These are phyloP conservation scores for Eruca vesicaria DNA, from an alignment of 441 rosid species.

Conservation along the genomic window DNA sequence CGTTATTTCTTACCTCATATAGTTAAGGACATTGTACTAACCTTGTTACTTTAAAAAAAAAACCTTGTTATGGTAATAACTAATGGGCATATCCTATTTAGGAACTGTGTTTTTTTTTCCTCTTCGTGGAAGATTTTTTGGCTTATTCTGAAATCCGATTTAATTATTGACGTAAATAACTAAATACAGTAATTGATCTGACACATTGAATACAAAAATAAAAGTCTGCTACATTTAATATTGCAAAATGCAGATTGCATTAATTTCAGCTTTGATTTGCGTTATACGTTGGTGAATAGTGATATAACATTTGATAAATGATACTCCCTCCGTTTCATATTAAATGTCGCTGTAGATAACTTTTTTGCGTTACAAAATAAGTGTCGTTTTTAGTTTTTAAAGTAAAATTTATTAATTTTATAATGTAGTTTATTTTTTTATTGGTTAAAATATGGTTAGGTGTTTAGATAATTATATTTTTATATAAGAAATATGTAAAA, in stretches of 20 bases:
- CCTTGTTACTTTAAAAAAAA: too few species aligned
- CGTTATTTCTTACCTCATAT: neutral
- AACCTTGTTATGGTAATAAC: neutral
- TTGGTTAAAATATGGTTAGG: too few species aligned
- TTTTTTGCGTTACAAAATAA: too few species aligned
- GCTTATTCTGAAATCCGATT: neutral
- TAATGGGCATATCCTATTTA: neutral
- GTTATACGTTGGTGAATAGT: neutral
- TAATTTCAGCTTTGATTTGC: neutral
- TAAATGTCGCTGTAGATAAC: too few species aligned
- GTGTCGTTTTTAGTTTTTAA: too few species aligned
- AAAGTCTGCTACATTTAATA: neutral
- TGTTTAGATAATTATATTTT: too few species aligned
- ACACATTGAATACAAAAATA: neutral
- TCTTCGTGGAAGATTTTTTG: neutral
- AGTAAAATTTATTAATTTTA: too few species aligned
- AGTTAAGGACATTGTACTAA: conserved; percentile 1
- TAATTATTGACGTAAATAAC: neutral
- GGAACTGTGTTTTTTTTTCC: neutral
- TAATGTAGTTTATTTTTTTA: too few species aligned
- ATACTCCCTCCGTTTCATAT: too few species aligned
- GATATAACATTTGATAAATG: neutral
- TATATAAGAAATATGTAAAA: too few species aligned
- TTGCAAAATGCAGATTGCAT: neutral
- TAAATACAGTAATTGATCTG: neutral